phyloP scores from a whole-genome alignment of 352 stramenopile species.

The Globisporangium cederbergense region DNA sequence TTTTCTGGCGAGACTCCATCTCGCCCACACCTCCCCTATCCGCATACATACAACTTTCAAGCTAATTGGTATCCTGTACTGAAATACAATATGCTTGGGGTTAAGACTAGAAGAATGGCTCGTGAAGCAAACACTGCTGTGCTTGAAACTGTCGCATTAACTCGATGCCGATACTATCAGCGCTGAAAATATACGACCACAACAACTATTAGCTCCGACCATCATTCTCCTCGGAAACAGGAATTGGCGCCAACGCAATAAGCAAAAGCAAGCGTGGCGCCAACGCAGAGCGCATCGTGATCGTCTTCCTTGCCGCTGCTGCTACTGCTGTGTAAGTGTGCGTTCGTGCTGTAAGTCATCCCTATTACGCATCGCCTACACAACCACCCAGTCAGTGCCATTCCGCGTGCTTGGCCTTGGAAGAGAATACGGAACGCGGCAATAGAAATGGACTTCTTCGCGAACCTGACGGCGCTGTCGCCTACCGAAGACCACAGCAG shows the following conservation, averaged over 20 bases:
- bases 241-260: constrained; percentile 4
- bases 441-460: constrained; percentile 14
- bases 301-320: neutral
- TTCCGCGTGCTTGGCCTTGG: neutral
- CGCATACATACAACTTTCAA: too few species aligned
- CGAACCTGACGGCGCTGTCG: constrained; percentile 14
- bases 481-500: neutral
- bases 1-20: too few species aligned
- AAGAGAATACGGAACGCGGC: neutral
- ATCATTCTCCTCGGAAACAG: constrained; percentile 1
- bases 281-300: neutral
- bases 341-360: neutral
- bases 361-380: neutral
- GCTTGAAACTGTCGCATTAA: neutral
- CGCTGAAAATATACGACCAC: constrained; percentile 7
- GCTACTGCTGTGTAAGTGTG: neutral
- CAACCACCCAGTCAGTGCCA: neutral
- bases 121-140: neutral
- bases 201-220: neutral
- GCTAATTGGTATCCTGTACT: too few species aligned
- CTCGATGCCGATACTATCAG: neutral
- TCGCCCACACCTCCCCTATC: too few species aligned
- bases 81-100: too few species aligned
- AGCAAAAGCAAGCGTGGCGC: neutral
- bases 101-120: too few species aligned